A percentile compares a stretch with the other conserved stretches of the same genome.
These are phyloP conservation scores for Wickerhamiella sorbophila DNA, from an alignment of 805 yeast genomes.

Conservation along the genomic window DNA sequence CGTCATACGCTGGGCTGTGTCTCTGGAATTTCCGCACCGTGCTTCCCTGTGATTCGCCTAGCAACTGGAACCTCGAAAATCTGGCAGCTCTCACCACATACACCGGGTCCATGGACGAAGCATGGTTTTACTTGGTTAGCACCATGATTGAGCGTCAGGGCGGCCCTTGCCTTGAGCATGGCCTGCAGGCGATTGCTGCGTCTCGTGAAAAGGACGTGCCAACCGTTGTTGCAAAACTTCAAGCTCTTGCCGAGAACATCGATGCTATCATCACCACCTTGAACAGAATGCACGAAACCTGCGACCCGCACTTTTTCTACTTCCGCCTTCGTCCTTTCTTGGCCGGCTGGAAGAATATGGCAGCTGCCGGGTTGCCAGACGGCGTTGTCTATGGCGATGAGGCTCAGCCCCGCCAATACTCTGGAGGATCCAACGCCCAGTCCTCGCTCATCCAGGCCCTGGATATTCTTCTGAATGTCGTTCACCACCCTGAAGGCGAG, in stretches of 20 bases:
- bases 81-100: slow-evolving; percentile 70
- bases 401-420: slow-evolving; percentile 36
- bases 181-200: slow-evolving; percentile 49
- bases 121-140: slow-evolving; percentile 85
- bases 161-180: slow-evolving; percentile 51
- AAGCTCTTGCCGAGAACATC: slow-evolving; percentile 56
- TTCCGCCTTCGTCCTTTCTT: slow-evolving; percentile 74
- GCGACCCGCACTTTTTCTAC: slow-evolving; percentile 87
- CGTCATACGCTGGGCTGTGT: slow-evolving; percentile 75
- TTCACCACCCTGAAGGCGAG: slow-evolving; percentile 67
- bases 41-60: slow-evolving; percentile 31
- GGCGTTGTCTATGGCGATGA: slow-evolving; percentile 73
- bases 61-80: slow-evolving; percentile 43
- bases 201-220: slow-evolving; percentile 35
- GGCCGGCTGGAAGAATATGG: slow-evolving; percentile 94
- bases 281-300: slow-evolving; percentile 79
- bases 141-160: slow-evolving; percentile 77
- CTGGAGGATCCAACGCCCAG: slow-evolving; percentile 95
- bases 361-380: slow-evolving; percentile 61
- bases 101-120: slow-evolving; percentile 82
- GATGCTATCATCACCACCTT: slow-evolving; percentile 60
- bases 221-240: slow-evolving; percentile 35
- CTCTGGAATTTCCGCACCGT: slow-evolving; percentile 75
- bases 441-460: slow-evolving; percentile 77
- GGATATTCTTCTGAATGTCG: slow-evolving; percentile 61